Conservation (phyloP, 225 moss, liverwort and hornwort species). For the Rhytidiadelphus loreus region DNA sequence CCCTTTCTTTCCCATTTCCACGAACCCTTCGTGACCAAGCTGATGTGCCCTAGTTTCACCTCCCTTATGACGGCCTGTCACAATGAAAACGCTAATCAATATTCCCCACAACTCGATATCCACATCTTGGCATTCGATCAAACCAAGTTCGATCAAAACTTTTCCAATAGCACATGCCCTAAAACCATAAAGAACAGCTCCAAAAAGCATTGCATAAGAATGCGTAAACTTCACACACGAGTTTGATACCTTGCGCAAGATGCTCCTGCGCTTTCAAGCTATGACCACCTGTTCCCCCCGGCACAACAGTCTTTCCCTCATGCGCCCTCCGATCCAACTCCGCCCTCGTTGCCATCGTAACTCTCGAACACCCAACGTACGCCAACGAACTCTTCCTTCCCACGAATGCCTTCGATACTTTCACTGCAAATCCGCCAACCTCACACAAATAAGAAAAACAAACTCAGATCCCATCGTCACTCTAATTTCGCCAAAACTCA, state of each 20-base stretch:
- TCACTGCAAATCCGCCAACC: background rate
- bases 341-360: slow-evolving; percentile 11
- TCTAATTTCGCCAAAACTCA: background rate
- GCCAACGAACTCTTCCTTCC: background rate
- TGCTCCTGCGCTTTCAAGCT: slow-evolving; percentile 24
- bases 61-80: slow-evolving; percentile 11
- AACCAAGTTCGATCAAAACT: background rate
- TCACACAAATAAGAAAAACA: background rate
- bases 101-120: background rate
- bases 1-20: slow-evolving; percentile 28
- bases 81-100: background rate
- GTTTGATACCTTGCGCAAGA: slow-evolving; percentile 7
- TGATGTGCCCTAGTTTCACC: slow-evolving; percentile 14
- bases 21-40: slow-evolving; percentile 17
- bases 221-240: background rate
- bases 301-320: slow-evolving; percentile 5
- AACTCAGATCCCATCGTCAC: background rate
- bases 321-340: slow-evolving; percentile 14
- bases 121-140: too few relatives aligned
- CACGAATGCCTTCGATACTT: background rate
- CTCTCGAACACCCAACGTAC: background rate
- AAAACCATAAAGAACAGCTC: background rate
- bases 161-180: too few relatives aligned
- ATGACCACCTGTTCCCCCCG: background rate
- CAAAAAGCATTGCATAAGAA: background rate